phyloP scores from a whole-genome alignment of 495 filamentous ascomycete genomes.

The Penicillium lividum region DNA sequence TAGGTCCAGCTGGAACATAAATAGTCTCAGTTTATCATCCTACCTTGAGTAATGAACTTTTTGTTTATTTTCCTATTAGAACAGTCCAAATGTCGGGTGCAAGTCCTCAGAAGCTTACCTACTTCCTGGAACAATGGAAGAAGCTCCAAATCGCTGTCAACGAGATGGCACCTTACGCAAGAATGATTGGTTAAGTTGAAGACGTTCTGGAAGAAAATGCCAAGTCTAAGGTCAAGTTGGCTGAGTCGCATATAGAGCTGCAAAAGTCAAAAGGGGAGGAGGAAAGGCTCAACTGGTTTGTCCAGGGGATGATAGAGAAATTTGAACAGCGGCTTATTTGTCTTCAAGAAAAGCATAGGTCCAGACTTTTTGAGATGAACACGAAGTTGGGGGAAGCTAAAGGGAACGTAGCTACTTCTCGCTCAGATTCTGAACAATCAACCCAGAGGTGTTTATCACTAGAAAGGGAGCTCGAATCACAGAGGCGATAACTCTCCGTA shows the following conservation, averaged over 20 bases:
- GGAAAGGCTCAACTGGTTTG: neutral
- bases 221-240: neutral
- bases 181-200: neutral
- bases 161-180: constrained; percentile 1
- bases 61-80: neutral
- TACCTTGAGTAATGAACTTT: neutral
- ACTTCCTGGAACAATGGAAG: constrained; percentile 2
- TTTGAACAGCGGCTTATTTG: neutral
- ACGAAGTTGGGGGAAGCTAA: no score
- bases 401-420: no score
- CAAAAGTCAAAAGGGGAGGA: neutral
- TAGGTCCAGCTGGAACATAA: neutral
- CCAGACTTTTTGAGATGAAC: no score
- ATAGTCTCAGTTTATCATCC: neutral
- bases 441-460: no score
- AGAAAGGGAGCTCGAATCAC: no score
- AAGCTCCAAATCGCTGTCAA: neutral
- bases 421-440: no score
- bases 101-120: neutral
- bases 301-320: constrained; percentile 3
- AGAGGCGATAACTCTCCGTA: no score
- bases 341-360: no score
- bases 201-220: neutral
- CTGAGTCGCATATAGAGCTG: neutral
- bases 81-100: neutral